A percentile compares a stretch with the other conserved stretches of the same genome.
These are phyloP conservation scores for Purpureocillium lavendulum DNA, from an alignment of 2,329 filamentous ascomycete genomes.

Conservation along the genomic window DNA sequence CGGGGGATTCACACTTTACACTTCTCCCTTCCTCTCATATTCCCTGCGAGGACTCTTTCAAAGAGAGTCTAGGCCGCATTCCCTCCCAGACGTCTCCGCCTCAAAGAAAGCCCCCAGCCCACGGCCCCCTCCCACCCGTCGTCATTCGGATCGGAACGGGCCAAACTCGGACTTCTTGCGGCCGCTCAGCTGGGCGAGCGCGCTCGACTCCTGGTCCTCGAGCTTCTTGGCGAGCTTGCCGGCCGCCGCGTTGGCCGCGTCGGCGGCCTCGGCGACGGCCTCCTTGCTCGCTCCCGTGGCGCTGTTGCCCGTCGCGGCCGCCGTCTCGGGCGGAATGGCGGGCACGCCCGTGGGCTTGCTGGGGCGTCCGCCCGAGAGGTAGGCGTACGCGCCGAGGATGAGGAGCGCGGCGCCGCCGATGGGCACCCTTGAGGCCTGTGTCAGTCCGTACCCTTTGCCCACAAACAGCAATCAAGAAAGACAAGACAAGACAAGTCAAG, in stretches of 20 bases:
- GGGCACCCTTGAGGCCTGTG: too few species aligned
- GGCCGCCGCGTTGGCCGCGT: neutral
- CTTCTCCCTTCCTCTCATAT: too few species aligned
- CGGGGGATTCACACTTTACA: too few species aligned
- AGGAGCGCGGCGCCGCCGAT: conserved; percentile 19
- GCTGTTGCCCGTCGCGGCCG: conserved; percentile 8
- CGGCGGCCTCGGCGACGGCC: neutral
- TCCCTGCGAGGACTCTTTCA: too few species aligned
- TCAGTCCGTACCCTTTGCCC: too few species aligned
- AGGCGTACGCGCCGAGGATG: conserved; percentile 15
- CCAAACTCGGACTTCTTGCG: conserved; percentile 18
- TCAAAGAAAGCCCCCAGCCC: too few species aligned
- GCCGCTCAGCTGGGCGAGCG: conserved; percentile 21
- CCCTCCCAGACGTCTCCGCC: too few species aligned
- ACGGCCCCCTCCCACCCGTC: neutral
- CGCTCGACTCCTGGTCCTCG: conserved; percentile 13
- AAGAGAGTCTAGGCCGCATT: too few species aligned
- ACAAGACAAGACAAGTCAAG: neutral
- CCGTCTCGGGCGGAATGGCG: conserved; percentile 5
- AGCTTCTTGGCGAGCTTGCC: conserved; percentile 9
- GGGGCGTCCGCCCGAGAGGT: conserved; percentile 14
- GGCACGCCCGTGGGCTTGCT: too few species aligned
- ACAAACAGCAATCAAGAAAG: neutral
- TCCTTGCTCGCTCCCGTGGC: conserved; percentile 1
- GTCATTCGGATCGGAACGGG: conserved; percentile 18